Evolutionary conservation across 768 basidiomycete genomes (phyloP).

Genomic region (Amanita inopinata): DNA sequence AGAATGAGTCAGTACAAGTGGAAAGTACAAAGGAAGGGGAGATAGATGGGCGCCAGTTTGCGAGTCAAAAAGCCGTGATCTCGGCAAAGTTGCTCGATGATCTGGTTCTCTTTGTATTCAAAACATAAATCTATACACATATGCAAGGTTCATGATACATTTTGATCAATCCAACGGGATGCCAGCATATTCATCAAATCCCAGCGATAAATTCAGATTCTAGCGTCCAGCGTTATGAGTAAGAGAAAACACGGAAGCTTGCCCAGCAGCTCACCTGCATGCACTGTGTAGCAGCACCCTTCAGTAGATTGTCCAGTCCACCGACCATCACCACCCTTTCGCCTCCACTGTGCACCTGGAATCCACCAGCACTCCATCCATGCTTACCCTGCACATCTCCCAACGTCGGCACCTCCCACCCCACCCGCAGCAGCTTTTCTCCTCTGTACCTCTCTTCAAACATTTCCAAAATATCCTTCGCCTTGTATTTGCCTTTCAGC

Average conservation of each 20-base stretch:
- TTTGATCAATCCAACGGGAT: constrained; percentile 31
- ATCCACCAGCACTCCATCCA: constrained; percentile 85
- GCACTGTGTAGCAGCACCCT: constrained; percentile 99
- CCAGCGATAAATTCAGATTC: constrained; percentile 78
- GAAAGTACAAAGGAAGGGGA: too few relatives aligned
- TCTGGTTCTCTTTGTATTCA: too few relatives aligned
- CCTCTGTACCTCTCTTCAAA: constrained; percentile 71
- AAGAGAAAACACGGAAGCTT: constrained; percentile 1
- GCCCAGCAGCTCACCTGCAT: constrained; percentile 55
- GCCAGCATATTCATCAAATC: constrained; percentile 68
- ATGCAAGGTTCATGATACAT: too few relatives aligned
- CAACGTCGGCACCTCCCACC: constrained; percentile 64
- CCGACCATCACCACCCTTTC: constrained; percentile 94
- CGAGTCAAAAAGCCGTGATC: too few relatives aligned
- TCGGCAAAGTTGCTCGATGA: too few relatives aligned
- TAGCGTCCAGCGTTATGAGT: constrained; percentile 17
- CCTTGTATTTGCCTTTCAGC: constrained; percentile 54
- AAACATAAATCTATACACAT: too few relatives aligned
- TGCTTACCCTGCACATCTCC: constrained; percentile 74
- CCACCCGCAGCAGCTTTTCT: constrained; percentile 64
- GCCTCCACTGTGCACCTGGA: constrained; percentile 85
- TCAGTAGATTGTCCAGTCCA: constrained; percentile 91
- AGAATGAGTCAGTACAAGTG: too few relatives aligned
- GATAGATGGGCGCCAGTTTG: too few relatives aligned
- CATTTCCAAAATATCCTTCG: constrained; percentile 58